phyloP scores from a whole-genome alignment of 2,329 filamentous ascomycete genomes.

The Coniochaeta ligniaria region DNA sequence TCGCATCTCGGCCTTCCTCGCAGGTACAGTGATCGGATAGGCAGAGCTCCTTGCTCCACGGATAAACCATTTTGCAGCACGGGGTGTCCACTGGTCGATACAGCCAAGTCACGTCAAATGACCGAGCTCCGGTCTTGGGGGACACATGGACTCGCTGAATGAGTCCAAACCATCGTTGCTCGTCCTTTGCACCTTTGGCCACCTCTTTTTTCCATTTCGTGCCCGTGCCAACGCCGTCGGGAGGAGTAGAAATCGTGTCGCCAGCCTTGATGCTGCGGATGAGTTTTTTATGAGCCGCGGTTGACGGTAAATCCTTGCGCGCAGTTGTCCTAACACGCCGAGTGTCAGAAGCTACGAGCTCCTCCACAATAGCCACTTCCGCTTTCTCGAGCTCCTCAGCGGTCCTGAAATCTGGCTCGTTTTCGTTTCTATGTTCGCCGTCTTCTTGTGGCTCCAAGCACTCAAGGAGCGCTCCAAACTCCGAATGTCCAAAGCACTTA shows the following conservation, averaged over 20 bases:
- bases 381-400: background rate
- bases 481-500: constrained; percentile 56
- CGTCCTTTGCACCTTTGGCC: constrained; percentile 31
- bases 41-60: constrained; percentile 67
- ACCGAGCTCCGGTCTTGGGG: constrained; percentile 21
- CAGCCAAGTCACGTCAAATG: constrained; percentile 65
- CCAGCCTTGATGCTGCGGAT: constrained; percentile 31
- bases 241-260: constrained; percentile 40
- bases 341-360: background rate
- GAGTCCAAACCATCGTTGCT: constrained; percentile 62
- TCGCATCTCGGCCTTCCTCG: constrained; percentile 25
- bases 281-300: constrained; percentile 9
- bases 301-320: constrained; percentile 6
- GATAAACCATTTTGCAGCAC: constrained; percentile 61
- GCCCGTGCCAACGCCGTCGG: constrained; percentile 35
- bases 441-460: background rate
- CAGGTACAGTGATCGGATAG: constrained; percentile 73
- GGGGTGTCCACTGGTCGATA: constrained; percentile 66
- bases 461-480: constrained; percentile 46
- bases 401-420: background rate
- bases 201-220: constrained; percentile 50
- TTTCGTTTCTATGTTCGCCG: background rate
- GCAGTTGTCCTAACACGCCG: background rate
- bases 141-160: constrained; percentile 48
- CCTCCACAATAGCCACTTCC: background rate